These are phyloP conservation scores for Tetrahymena borealis DNA, from an alignment of 73 alveolate species.

Conservation along the genomic window DNA sequence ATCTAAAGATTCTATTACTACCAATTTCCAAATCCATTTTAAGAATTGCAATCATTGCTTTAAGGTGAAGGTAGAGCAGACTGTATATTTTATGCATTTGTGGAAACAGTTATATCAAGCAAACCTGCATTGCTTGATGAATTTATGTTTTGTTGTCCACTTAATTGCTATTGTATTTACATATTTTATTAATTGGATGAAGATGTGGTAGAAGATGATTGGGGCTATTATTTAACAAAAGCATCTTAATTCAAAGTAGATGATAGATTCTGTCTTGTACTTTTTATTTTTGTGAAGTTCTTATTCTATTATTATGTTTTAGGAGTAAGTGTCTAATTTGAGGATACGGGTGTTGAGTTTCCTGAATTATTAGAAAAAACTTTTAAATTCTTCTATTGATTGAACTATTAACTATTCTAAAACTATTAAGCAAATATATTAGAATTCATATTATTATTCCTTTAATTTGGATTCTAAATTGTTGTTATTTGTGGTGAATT, in stretches of 20 bases:
- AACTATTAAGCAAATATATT: not conserved
- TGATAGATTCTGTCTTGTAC: not conserved
- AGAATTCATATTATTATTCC: not conserved
- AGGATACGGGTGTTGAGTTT: not conserved
- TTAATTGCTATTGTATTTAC: not conserved
- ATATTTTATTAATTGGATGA: not conserved
- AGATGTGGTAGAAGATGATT: not conserved
- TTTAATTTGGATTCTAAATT: not conserved
- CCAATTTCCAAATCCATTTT: no score
- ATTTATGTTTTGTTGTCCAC: no score
- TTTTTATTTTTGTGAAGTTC: not conserved
- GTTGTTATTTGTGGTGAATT: not conserved
- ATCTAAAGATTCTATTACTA: not conserved
- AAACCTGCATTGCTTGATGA: no score
- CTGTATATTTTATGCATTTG: no score
- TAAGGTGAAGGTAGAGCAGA: no score
- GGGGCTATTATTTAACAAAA: not conserved
- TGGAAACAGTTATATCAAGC: no score
- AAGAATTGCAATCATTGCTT: no score
- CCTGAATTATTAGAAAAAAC: not conserved
- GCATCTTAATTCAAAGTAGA: not conserved
- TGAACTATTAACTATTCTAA: not conserved
- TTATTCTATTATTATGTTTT: not conserved
- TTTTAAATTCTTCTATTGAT: not conserved
- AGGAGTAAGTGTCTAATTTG: not conserved